Evolutionary conservation across 768 basidiomycete species (phyloP).

Genomic region (Lentinula boryana): DNA sequence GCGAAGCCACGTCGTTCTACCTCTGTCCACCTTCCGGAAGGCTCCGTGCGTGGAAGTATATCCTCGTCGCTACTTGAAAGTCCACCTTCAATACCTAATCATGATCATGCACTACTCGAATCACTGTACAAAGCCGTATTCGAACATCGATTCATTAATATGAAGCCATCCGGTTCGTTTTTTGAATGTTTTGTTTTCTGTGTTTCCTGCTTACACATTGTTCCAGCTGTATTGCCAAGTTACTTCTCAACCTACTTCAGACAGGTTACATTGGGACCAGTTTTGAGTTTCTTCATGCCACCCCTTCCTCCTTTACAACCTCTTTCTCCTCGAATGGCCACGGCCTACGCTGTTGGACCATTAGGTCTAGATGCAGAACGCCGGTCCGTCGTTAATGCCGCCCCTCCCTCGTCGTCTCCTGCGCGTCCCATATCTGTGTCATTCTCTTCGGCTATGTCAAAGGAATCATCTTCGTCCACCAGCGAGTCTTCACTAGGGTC

Average conservation of each 20-base stretch:
- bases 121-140: constrained; percentile 62
- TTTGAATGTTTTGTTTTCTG: background rate
- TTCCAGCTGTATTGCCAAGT: constrained; percentile 55
- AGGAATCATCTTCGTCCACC: constrained; percentile 18
- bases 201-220: background rate
- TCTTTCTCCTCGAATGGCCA: constrained; percentile 38
- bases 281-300: constrained; percentile 64
- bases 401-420: constrained; percentile 23
- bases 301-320: constrained; percentile 60
- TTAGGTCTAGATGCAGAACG: constrained; percentile 26
- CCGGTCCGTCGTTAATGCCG: constrained; percentile 29
- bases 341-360: constrained; percentile 31
- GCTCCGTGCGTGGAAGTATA: constrained; percentile 27
- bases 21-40: constrained; percentile 48
- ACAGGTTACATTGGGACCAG: constrained; percentile 55
- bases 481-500: constrained; percentile 11
- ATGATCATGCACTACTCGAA: constrained; percentile 69
- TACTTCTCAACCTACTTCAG: constrained; percentile 70
- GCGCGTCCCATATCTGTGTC: constrained; percentile 42
- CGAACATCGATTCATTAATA: constrained; percentile 66
- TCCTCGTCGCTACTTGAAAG: constrained; percentile 25
- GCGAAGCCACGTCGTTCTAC: constrained; percentile 40
- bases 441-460: constrained; percentile 43
- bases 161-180: constrained; percentile 56
- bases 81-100: constrained; percentile 29